Evolutionary conservation across 78 protist species (phyloP).

Genomic region (Cyanophora paradoxa): DNA sequence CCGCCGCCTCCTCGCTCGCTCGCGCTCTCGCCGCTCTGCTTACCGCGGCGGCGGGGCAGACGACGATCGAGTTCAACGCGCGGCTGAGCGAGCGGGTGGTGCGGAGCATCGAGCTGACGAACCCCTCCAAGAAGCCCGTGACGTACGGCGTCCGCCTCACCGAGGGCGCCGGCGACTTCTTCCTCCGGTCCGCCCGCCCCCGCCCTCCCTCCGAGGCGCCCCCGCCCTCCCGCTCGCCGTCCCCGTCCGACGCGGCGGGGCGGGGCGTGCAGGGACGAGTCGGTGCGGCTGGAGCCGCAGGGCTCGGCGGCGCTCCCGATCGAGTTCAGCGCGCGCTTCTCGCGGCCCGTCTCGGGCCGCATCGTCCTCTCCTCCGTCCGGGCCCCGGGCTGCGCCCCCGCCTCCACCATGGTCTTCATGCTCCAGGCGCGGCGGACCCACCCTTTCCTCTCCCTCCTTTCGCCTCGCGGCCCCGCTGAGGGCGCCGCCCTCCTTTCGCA

Average conservation of each 20-base stretch:
- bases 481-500: no score
- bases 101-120: slow-evolving; percentile 40
- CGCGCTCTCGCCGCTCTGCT: no score
- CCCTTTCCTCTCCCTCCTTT: no score
- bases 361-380: not conserved
- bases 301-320: not conserved
- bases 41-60: no score
- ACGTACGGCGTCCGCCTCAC: slow-evolving; percentile 13
- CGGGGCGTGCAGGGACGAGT: no score
- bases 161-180: slow-evolving; percentile 16
- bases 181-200: no score
- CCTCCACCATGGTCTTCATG: not conserved
- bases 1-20: no score
- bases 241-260: no score
- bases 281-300: not conserved
- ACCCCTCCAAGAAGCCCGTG: slow-evolving; percentile 25
- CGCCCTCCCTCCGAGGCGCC: no score
- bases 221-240: no score
- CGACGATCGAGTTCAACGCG: slow-evolving; percentile 20
- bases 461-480: no score
- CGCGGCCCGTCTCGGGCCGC: not conserved
- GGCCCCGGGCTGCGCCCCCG: not conserved
- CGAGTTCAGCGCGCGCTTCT: not conserved
- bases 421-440: not conserved
- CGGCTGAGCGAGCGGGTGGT: slow-evolving; percentile 9